A percentile compares a stretch with the other conserved stretches of the same genome.
Evolutionary conservation across 345 rosid genomes (phyloP).

Genomic region (Triadica sebifera): DNA sequence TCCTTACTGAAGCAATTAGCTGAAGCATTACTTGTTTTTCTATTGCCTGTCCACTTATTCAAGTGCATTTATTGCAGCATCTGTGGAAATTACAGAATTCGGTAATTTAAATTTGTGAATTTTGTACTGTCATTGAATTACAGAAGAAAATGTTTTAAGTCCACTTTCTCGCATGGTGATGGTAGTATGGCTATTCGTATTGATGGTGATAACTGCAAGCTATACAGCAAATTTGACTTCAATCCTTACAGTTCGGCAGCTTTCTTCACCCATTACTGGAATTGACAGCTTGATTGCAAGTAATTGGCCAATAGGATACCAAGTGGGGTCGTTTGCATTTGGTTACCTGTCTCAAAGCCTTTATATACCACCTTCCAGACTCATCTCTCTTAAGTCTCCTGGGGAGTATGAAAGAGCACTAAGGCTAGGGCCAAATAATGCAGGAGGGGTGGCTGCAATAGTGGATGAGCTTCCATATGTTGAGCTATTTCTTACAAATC

Average conservation of each 20-base stretch:
- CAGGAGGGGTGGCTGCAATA: slow-evolving; percentile 83
- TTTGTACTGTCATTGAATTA: slow-evolving; percentile 15
- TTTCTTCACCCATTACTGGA: slow-evolving; percentile 72
- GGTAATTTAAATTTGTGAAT: slow-evolving; percentile 1
- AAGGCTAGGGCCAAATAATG: slow-evolving; percentile 49
- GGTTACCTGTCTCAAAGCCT: slow-evolving; percentile 59
- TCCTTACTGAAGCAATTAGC: not conserved
- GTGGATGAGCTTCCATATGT: slow-evolving; percentile 79
- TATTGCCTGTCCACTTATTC: not conserved
- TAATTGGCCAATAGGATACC: slow-evolving; percentile 71
- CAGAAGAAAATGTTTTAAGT: slow-evolving; percentile 72
- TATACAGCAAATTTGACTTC: slow-evolving; percentile 92
- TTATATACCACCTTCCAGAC: slow-evolving; percentile 54
- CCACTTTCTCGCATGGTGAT: slow-evolving; percentile 68
- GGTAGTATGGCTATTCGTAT: slow-evolving; percentile 86
- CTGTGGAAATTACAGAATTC: slow-evolving; percentile 3
- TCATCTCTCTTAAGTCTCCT: slow-evolving; percentile 54
- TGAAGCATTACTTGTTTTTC: not conserved
- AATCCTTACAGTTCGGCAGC: slow-evolving; percentile 82
- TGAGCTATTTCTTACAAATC: slow-evolving; percentile 61
- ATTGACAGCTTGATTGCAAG: slow-evolving; percentile 70
- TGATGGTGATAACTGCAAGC: slow-evolving; percentile 84
- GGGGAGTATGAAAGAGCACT: slow-evolving; percentile 69
- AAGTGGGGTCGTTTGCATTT: slow-evolving; percentile 69
- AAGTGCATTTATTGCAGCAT: not conserved